These are phyloP conservation scores for Sporothrix mexicana DNA, from an alignment of 2,329 filamentous ascomycete genomes.

Conservation along the genomic window DNA sequence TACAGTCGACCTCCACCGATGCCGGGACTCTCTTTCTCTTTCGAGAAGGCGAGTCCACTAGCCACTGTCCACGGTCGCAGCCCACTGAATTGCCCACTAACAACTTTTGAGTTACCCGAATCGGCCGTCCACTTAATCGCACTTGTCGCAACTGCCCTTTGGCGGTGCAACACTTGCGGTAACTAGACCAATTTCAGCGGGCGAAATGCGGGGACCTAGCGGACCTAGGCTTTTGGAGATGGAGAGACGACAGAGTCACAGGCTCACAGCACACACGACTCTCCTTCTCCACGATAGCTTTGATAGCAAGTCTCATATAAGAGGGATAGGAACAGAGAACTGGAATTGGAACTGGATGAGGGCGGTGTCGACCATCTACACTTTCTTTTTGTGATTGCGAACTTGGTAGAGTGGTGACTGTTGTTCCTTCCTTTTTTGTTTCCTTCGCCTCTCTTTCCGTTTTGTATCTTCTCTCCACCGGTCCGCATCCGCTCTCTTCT, in stretches of 20 bases:
- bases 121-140: neutral
- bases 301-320: slow-evolving; percentile 16
- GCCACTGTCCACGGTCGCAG: neutral
- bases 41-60: slow-evolving; percentile 8
- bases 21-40: slow-evolving; percentile 1
- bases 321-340: neutral
- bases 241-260: no score
- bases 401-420: no score
- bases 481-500: neutral
- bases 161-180: neutral
- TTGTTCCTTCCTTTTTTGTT: neutral
- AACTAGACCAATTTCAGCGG: slow-evolving; percentile 3
- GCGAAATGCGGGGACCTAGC: slow-evolving; percentile 1
- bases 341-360: neutral
- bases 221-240: neutral
- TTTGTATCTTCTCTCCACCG: neutral
- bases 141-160: neutral
- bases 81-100: neutral
- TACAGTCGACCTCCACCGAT: no score
- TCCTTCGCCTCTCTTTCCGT: no score
- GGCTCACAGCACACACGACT: neutral
- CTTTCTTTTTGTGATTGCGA: neutral
- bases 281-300: slow-evolving; percentile 15
- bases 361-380: neutral
- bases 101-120: slow-evolving; percentile 12